A percentile compares a stretch with the other conserved stretches of the same genome.
Evolutionary conservation across 2,329 filamentous ascomycete species (phyloP).

Genomic region (Aureobasidium mangrovei): DNA sequence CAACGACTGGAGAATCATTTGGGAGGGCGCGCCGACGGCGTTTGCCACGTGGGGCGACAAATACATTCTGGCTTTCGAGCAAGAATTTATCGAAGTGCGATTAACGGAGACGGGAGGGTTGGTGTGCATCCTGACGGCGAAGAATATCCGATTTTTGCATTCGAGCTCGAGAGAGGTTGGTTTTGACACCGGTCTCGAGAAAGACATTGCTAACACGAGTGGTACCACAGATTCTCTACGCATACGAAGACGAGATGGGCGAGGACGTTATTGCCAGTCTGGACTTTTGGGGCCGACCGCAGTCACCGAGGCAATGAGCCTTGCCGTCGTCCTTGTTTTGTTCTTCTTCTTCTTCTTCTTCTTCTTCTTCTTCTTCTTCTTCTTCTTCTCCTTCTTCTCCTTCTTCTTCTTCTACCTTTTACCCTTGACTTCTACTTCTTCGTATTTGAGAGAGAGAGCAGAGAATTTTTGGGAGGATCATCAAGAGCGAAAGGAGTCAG

Average conservation of each 20-base stretch:
- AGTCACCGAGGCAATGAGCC: constrained; percentile 16
- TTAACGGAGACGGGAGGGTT: constrained; percentile 86
- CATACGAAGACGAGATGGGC: constrained; percentile 90
- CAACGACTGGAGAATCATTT: constrained; percentile 94
- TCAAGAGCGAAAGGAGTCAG: background rate
- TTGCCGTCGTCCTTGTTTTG: background rate
- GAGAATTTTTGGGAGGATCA: background rate
- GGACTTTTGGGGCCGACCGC: constrained; percentile 71
- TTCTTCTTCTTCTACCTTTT: background rate
- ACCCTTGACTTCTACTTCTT: background rate
- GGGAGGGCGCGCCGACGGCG: constrained; percentile 86
- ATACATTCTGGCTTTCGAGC: constrained; percentile 94
- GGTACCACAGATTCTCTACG: constrained; percentile 72
- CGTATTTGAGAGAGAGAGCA: background rate
- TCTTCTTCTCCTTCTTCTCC: background rate
- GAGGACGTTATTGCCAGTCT: constrained; percentile 90
- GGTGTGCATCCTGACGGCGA: constrained; percentile 92
- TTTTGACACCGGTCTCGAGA: constrained; percentile 13
- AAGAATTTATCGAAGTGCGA: constrained; percentile 93
- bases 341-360: constrained; percentile 1
- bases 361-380: background rate
- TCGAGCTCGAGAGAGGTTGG: constrained; percentile 92
- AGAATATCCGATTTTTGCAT: constrained; percentile 95
- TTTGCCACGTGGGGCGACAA: constrained; percentile 87
- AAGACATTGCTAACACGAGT: background rate